Base-by-base conservation (phyloP, 306 rosid genomes). In the Astragalus glycyphyllos region DNA sequence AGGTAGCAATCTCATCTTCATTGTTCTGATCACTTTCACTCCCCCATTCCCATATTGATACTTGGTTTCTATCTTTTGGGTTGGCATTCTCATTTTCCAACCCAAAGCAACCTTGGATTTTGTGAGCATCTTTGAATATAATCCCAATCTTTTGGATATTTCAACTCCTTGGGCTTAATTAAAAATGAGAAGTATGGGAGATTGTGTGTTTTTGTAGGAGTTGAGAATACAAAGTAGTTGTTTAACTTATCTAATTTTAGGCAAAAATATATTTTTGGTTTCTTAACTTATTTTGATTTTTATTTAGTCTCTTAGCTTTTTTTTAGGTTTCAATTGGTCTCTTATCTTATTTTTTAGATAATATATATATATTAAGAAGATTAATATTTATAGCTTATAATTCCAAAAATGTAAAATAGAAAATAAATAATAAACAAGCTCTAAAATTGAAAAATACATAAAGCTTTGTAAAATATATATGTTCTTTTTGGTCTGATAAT, bases 101-200 rank as follows among this genome's bases (percentile, higher is more conserved):
- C 72, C 58, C 17, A 14, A 55, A 34, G 50, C 76, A 58, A 51
- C 69, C 81, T 80, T 54, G 85, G 79, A 65, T 48, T 65, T 60
- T 75, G 83, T 6, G 50, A 69, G 72, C 80, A 72, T 58, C 83
- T 82, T 79, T 72, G 14, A 71, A 29, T 71, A 13, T 17, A 40
- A 4, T 69, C 74, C 37, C 51, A n/a, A 34, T 45, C 68, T 75
- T 75, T 14, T 55, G 14, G 40, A 12, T 37, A 8, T 11, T 23
- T 48, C 38, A 67, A 34, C 38, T 71, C 67, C 34, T 20, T 12
- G 44, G 45, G 58, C 40, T 73, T 64, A 7, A 40, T 14, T 29
- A 37, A 40, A 48, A 65, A 15, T 5, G 16, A 63, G 0, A 34
- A 65, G 55, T 48, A 78, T 78, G 58, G 65, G 49, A 57, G 78